These are phyloP conservation scores for Camelina hispida DNA, from an alignment of 345 rosid genomes.

Conservation along the genomic window DNA sequence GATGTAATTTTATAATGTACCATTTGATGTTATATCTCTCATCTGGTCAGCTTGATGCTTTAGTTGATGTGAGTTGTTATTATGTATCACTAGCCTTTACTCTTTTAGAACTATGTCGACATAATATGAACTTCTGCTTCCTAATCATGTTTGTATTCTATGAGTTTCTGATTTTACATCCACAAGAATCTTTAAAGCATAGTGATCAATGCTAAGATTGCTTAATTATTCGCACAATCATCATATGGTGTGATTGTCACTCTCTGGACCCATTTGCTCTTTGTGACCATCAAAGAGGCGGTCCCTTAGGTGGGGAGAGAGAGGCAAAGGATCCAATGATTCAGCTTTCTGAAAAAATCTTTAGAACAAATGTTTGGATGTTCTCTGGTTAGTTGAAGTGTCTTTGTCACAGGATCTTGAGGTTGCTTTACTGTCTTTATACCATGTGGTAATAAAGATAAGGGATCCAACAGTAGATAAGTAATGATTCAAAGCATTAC, in stretches of 20 bases:
- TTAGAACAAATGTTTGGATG: conserved; percentile 34
- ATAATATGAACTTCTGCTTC: conserved; percentile 50
- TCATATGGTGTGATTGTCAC: conserved; percentile 38
- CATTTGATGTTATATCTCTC: conserved; percentile 63
- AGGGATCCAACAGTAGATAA: conserved; percentile 17
- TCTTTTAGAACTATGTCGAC: conserved; percentile 49
- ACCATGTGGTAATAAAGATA: conserved; percentile 18
- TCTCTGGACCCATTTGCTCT: conserved; percentile 33
- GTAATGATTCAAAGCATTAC: conserved; percentile 20
- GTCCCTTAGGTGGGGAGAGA: conserved; percentile 32
- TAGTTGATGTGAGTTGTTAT: conserved; percentile 54
- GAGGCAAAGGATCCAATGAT: conserved; percentile 41
- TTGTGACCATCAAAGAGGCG: conserved; percentile 29
- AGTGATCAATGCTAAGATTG: conserved; percentile 44
- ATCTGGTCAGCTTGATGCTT: conserved; percentile 56
- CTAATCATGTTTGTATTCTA: conserved; percentile 32
- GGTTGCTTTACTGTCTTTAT: conserved; percentile 24
- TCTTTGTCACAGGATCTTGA: conserved; percentile 41
- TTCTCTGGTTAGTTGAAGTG: conserved; percentile 43
- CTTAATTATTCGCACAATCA: conserved; percentile 35
- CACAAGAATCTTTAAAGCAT: conserved; percentile 40
- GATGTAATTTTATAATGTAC: conserved; percentile 62
- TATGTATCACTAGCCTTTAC: conserved; percentile 51
- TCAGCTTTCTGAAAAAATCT: conserved; percentile 43
- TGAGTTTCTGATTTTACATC: conserved; percentile 44